phyloP scores from a whole-genome alignment of 441 rosid species.

The Geranium incanum region DNA sequence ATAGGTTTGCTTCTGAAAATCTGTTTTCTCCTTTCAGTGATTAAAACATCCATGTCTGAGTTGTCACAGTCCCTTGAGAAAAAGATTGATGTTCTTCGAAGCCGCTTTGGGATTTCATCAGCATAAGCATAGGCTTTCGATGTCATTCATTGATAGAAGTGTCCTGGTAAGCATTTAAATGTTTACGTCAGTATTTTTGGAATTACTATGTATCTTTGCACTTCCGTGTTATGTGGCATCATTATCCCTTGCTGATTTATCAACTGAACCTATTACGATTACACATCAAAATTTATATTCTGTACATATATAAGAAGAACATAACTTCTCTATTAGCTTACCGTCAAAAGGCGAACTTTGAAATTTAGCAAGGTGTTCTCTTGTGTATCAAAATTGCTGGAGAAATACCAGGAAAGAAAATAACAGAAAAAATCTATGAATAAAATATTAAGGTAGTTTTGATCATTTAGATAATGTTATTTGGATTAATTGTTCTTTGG shows the following conservation, averaged over 20 bases:
- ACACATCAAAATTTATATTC: neutral
- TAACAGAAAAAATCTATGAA: neutral
- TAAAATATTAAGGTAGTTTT: neutral
- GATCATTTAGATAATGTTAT: neutral
- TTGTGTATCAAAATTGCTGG: neutral
- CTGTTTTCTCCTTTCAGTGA: slow-evolving; percentile 27
- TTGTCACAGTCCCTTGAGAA: slow-evolving; percentile 41
- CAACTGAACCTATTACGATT: neutral
- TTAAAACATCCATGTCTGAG: slow-evolving; percentile 43
- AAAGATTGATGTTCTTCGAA: slow-evolving; percentile 29
- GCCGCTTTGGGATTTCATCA: slow-evolving; percentile 33
- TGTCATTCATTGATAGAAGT: slow-evolving; percentile 11
- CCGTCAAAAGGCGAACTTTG: neutral
- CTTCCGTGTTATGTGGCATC: neutral
- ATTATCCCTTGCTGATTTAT: neutral
- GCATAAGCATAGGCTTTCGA: slow-evolving; percentile 14
- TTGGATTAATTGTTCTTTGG: neutral
- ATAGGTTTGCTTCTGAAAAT: neutral
- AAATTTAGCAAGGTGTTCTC: neutral
- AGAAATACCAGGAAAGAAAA: neutral
- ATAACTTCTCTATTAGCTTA: neutral
- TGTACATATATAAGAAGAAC: neutral
- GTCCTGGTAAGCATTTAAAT: neutral
- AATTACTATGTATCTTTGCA: neutral
- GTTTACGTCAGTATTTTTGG: neutral